phyloP scores from a whole-genome alignment of 164 flowering plant species.

The Piper betle region DNA sequence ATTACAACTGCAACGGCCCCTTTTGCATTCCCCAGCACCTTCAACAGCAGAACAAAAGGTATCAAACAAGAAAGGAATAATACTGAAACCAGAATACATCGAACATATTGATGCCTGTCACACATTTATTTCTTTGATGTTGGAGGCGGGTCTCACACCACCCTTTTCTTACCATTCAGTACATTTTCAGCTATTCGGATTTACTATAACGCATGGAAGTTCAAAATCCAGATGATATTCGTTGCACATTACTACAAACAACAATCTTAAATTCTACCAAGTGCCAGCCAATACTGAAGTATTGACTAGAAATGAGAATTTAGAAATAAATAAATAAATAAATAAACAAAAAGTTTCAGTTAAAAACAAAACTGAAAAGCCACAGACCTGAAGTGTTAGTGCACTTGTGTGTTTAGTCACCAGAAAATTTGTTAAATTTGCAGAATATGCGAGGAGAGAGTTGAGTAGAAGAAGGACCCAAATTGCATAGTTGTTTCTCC shows the following conservation, averaged over 20 bases:
- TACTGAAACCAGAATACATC: not conserved
- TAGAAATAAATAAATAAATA: too few species aligned
- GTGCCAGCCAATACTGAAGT: too few species aligned
- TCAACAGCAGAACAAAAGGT: not conserved
- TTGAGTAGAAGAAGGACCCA: constrained; percentile 71
- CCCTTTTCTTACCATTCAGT: too few species aligned
- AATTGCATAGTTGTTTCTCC: constrained; percentile 38
- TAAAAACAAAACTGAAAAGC: not conserved
- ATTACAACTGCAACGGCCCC: constrained; percentile 95
- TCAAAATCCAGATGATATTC: too few species aligned
- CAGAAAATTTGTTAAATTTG: constrained; percentile 79
- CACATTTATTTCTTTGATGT: too few species aligned
- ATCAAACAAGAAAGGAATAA: not conserved
- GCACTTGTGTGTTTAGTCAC: constrained; percentile 98
- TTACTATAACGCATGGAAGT: too few species aligned
- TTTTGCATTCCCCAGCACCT: constrained; percentile 95
- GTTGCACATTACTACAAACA: too few species aligned
- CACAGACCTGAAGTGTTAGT: constrained; percentile 81
- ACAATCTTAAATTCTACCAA: too few species aligned
- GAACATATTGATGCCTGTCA: not conserved
- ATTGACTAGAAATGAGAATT: too few species aligned
- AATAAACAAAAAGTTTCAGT: too few species aligned
- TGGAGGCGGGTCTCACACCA: too few species aligned
- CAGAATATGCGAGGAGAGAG: constrained; percentile 75
- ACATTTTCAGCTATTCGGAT: too few species aligned